A percentile compares a stretch with the other conserved stretches of the same genome.
Conservation (phyloP, 371 early-diverging fungal genomes). For the Astathelohania contejeani region DNA sequence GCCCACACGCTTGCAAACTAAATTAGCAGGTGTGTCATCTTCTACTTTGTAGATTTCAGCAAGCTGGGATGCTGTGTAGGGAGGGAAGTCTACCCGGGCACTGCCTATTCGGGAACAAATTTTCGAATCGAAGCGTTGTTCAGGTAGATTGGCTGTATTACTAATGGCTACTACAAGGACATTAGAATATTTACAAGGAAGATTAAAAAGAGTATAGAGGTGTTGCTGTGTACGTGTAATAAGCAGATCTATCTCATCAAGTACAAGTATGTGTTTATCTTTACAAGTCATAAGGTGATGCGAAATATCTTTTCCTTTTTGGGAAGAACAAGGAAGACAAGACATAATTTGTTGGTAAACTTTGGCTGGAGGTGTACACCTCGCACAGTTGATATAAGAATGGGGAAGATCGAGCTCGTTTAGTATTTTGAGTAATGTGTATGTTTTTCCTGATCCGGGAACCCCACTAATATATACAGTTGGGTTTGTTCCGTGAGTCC, state of each 20-base stretch:
- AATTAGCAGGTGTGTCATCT: conserved; percentile 21
- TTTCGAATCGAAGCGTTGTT: conserved; percentile 37
- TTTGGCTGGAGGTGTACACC: conserved; percentile 11
- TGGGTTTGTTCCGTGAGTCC: too few relatives aligned
- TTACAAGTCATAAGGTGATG: conserved; percentile 24
- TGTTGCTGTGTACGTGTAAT: conserved; percentile 31
- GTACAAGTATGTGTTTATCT: conserved; percentile 33
- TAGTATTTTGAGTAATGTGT: conserved; percentile 32
- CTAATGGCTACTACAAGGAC: conserved; percentile 40
- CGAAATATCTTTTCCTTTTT: conserved; percentile 2
- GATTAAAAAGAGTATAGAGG: conserved; percentile 46
- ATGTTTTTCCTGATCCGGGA: conserved; percentile 52
- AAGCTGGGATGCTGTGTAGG: conserved; percentile 43
- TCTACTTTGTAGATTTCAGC: not conserved
- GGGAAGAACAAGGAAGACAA: not conserved
- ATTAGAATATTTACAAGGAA: conserved; percentile 30
- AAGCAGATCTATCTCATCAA: conserved; percentile 51
- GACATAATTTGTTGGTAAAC: conserved; percentile 20
- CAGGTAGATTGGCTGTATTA: conserved; percentile 48
- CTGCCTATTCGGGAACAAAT: conserved; percentile 48
- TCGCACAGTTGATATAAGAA: conserved; percentile 15
- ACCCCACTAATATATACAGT: conserved; percentile 50
- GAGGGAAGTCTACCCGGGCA: conserved; percentile 45
- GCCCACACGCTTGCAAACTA: conserved; percentile 39
- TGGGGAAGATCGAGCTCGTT: not conserved